These are phyloP conservation scores for Amphicarpaea edgeworthii DNA, from an alignment of 306 rosid genomes.

Conservation along the genomic window DNA sequence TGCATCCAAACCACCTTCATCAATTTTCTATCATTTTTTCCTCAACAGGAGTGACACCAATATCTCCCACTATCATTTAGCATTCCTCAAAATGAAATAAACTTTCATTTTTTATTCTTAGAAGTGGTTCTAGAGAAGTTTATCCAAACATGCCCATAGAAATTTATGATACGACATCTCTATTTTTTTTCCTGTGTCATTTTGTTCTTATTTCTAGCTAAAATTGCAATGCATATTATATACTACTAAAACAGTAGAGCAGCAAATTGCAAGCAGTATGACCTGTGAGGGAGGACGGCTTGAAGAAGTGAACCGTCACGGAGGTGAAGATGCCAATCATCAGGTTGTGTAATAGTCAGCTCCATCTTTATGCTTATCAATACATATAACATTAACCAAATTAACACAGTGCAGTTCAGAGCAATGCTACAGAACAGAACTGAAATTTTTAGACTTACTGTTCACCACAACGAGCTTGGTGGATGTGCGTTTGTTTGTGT, in stretches of 20 bases:
- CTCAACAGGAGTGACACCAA: not conserved
- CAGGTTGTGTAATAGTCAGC: constrained; percentile 81
- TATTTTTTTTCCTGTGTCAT: not conserved
- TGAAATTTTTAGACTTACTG: too few relatives aligned
- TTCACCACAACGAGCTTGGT: too few relatives aligned
- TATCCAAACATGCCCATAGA: not conserved
- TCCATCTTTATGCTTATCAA: constrained; percentile 66
- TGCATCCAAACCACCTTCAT: not conserved
- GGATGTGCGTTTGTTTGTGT: too few relatives aligned
- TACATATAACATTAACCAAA: constrained; percentile 33
- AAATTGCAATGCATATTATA: not conserved
- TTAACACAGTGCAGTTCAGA: too few relatives aligned
- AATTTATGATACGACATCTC: not conserved
- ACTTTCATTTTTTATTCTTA: too few relatives aligned
- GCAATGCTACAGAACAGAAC: too few relatives aligned
- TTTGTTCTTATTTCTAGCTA: not conserved
- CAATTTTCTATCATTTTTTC: not conserved
- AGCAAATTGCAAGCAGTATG: not conserved
- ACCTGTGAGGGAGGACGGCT: constrained; percentile 84
- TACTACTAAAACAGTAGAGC: not conserved
- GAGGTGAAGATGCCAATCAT: constrained; percentile 96
- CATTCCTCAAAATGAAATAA: too few relatives aligned
- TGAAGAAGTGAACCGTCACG: constrained; percentile 82
- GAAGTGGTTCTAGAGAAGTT: too few relatives aligned
- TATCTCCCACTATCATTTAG: not conserved